A percentile compares a stretch with the other conserved stretches of the same genome.
Evolutionary conservation across 139 green algal species (phyloP).

Genomic region (Limnomonas spitsbergensis): DNA sequence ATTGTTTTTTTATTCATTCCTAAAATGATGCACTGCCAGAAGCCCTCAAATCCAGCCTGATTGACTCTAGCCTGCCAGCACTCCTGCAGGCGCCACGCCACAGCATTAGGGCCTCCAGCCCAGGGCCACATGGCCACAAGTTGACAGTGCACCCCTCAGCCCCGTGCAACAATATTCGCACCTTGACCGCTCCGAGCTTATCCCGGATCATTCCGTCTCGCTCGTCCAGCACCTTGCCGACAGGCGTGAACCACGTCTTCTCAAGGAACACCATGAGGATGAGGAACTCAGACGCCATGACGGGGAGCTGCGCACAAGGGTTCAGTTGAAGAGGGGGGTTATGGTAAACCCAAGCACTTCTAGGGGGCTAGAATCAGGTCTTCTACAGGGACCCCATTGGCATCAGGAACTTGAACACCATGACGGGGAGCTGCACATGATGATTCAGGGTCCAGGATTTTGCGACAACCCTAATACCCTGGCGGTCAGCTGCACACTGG

Average conservation of each 20-base stretch:
- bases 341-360: too few relatives aligned
- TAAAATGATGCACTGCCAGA: too few relatives aligned
- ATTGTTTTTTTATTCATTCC: too few relatives aligned
- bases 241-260: slow-evolving; percentile 87
- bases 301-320: not conserved
- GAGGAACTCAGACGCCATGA: slow-evolving; percentile 67
- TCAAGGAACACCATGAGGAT: slow-evolving; percentile 91
- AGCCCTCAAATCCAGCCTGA: too few relatives aligned
- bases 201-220: slow-evolving; percentile 71
- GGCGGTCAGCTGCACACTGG: too few relatives aligned
- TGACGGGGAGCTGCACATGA: not conserved
- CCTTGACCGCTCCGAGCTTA: slow-evolving; percentile 79
- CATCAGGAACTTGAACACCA: slow-evolving; percentile 72
- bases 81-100: too few relatives aligned
- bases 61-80: too few relatives aligned
- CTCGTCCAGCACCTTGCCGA: slow-evolving; percentile 83
- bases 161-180: slow-evolving; percentile 32
- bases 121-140: too few relatives aligned
- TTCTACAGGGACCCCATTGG: slow-evolving; percentile 93
- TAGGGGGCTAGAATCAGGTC: slow-evolving; percentile 86
- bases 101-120: too few relatives aligned
- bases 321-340: not conserved
- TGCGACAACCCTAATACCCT: too few relatives aligned
- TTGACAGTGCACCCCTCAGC: too few relatives aligned
- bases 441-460: too few relatives aligned